phyloP scores from a whole-genome alignment of 495 filamentous ascomycete genomes.

The Delitschia confertaspora region DNA sequence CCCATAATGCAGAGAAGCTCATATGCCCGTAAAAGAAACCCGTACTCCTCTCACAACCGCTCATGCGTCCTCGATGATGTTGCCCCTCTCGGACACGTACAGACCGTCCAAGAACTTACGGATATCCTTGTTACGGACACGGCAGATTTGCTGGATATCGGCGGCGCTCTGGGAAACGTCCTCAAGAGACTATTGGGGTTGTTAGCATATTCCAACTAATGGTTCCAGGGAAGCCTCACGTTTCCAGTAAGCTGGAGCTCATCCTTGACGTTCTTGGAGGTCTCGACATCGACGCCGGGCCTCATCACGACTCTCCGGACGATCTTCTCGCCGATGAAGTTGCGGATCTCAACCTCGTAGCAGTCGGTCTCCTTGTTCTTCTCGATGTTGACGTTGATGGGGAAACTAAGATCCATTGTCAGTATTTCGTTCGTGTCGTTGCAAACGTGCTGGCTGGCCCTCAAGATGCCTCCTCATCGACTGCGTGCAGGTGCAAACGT shows the following conservation, averaged over 20 bases:
- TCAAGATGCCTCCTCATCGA: too few species aligned
- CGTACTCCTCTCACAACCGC: slow-evolving; percentile 12
- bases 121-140: slow-evolving; percentile 99
- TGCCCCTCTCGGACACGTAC: slow-evolving; percentile 95
- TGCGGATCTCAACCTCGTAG: slow-evolving; percentile 93
- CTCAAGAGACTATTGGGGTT: slow-evolving; percentile 11
- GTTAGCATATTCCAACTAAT: slow-evolving; percentile 5
- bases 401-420: too few species aligned
- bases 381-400: slow-evolving; percentile 99
- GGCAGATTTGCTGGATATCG: slow-evolving; percentile 98
- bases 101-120: slow-evolving; percentile 99
- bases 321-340: slow-evolving; percentile 99
- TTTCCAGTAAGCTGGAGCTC: slow-evolving; percentile 89
- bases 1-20: slow-evolving; percentile 24
- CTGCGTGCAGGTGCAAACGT: too few species aligned
- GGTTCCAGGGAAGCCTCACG: slow-evolving; percentile 21
- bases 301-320: slow-evolving; percentile 84
- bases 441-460: too few species aligned
- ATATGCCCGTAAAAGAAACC: slow-evolving; percentile 28
- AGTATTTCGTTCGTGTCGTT: too few species aligned
- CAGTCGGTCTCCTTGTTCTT: slow-evolving; percentile 86
- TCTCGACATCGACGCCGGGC: slow-evolving; percentile 77
- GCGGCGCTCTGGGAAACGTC: slow-evolving; percentile 89
- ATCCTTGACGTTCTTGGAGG: slow-evolving; percentile 89
- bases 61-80: slow-evolving; percentile 63